phyloP scores from a whole-genome alignment of 371 early-diverging fungal genomes.

The Gilbertella persicaria region DNA sequence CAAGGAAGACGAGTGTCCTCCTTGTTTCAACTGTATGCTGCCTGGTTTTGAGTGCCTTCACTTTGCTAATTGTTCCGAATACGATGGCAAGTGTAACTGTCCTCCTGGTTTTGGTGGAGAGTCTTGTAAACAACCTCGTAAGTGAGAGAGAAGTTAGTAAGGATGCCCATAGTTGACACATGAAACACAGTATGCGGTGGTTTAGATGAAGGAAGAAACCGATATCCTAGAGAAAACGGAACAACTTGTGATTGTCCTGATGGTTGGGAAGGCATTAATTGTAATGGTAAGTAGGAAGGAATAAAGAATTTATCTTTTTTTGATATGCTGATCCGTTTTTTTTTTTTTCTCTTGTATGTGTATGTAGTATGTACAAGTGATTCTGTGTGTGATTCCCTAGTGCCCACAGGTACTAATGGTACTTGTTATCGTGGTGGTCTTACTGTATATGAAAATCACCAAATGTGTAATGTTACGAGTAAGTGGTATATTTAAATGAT shows the following conservation, averaged over 20 bases:
- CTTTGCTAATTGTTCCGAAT: constrained; percentile 77
- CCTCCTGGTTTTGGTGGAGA: constrained; percentile 90
- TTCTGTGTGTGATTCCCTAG: constrained; percentile 73
- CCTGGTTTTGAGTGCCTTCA: constrained; percentile 77
- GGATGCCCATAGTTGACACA: too few relatives aligned
- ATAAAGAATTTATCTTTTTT: too few relatives aligned
- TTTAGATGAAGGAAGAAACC: constrained; percentile 63
- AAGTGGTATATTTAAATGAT: constrained; percentile 22
- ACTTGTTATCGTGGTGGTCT: constrained; percentile 83
- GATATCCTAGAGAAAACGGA: constrained; percentile 59
- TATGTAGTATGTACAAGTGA: constrained; percentile 82
- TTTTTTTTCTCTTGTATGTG: too few relatives aligned
- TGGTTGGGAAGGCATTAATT: constrained; percentile 92
- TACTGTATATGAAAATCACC: constrained; percentile 76
- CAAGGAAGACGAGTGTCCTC: constrained; percentile 62
- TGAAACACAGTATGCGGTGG: constrained; percentile 77
- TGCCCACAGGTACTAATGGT: constrained; percentile 76
- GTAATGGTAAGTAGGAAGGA: constrained; percentile 84
- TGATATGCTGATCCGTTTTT: too few relatives aligned
- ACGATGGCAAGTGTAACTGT: constrained; percentile 82
- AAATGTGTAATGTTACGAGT: constrained; percentile 92
- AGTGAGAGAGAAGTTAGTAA: too few relatives aligned
- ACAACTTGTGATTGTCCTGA: constrained; percentile 74
- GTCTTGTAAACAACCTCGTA: constrained; percentile 79
- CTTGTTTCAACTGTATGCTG: constrained; percentile 85